Percentiles rank a stretch among this genome's conserved stretches.
These are phyloP conservation scores for Pestalotiopsis sp. DNA, from an alignment of 2,329 filamentous ascomycete genomes.

Conservation along the genomic window DNA sequence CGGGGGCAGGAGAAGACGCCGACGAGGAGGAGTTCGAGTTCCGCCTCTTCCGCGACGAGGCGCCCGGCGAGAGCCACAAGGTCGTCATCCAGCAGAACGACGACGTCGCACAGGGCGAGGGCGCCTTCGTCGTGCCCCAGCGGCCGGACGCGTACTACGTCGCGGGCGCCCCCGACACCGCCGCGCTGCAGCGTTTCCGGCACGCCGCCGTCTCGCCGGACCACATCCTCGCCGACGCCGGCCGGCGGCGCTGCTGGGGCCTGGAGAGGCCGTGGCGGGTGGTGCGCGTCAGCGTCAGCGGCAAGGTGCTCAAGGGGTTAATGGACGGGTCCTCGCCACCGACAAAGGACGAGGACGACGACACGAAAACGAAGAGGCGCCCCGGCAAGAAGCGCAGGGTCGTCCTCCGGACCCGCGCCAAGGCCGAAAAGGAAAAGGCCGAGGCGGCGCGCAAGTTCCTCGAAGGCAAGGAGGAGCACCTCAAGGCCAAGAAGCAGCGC, in stretches of 20 bases:
- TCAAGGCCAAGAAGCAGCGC: slow-evolving; percentile 65
- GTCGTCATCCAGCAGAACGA: slow-evolving; percentile 51
- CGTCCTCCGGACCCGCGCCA: slow-evolving; percentile 47
- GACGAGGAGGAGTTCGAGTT: slow-evolving; percentile 55
- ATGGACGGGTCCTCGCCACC: slow-evolving; percentile 1
- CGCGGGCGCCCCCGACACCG: slow-evolving; percentile 37
- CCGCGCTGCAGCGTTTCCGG: slow-evolving; percentile 42
- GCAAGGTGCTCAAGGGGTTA: slow-evolving; percentile 25
- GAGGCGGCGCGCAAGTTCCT: slow-evolving; percentile 41
- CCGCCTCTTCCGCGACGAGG: slow-evolving; percentile 56
- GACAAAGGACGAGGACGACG: slow-evolving; percentile 14
- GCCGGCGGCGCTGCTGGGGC: slow-evolving; percentile 51
- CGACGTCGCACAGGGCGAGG: slow-evolving; percentile 42
- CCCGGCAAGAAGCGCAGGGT: slow-evolving; percentile 64
- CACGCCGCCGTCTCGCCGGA: slow-evolving; percentile 54
- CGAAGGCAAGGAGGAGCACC: slow-evolving; percentile 55
- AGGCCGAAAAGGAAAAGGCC: slow-evolving; percentile 43
- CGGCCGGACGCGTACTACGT: slow-evolving; percentile 54
- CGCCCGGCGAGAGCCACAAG: slow-evolving; percentile 40
- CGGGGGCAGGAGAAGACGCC: slow-evolving; percentile 20
- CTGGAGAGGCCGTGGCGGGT: slow-evolving; percentile 65
- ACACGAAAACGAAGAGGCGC: slow-evolving; percentile 37
- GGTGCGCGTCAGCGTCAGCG: slow-evolving; percentile 42
- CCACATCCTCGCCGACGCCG: slow-evolving; percentile 49
- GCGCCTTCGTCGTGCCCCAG: slow-evolving; percentile 39